These are phyloP conservation scores for Dunaliella primolecta DNA, from an alignment of 139 green algal species.

Conservation along the genomic window DNA sequence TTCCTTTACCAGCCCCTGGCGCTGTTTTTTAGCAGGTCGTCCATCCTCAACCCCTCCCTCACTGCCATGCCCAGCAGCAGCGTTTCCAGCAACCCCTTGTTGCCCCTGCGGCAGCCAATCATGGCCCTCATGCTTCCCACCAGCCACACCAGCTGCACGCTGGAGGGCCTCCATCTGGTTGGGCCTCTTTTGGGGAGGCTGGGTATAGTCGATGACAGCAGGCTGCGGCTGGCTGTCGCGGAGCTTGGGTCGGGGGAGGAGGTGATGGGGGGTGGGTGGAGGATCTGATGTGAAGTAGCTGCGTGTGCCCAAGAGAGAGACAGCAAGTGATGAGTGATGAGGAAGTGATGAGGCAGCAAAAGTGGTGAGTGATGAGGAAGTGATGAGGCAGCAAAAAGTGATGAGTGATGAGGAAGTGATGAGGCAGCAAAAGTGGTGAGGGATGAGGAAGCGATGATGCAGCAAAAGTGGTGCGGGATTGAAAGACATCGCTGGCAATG, in stretches of 20 bases:
- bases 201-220: not conserved
- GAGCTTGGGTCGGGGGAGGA: constrained; percentile 51
- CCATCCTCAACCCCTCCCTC: not conserved
- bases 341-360: constrained; percentile 39
- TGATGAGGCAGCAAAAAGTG: not conserved
- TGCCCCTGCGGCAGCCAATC: not conserved
- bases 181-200: not conserved
- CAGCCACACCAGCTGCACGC: not conserved
- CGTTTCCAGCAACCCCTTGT: not conserved
- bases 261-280: constrained; percentile 41
- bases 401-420: not conserved
- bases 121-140: not conserved
- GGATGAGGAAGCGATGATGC: not conserved
- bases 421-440: not conserved
- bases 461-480: not conserved
- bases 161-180: not conserved
- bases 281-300: constrained; percentile 67
- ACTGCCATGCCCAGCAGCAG: not conserved
- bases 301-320: constrained; percentile 41
- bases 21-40: not conserved
- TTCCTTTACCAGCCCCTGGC: no score
- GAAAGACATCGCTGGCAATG: no score
- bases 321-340: not conserved
- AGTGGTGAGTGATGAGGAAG: not conserved
- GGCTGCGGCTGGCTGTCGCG: constrained; percentile 14